These are phyloP conservation scores for Linderniella brevidens DNA, from an alignment of 257 asterid genomes.

Conservation along the genomic window DNA sequence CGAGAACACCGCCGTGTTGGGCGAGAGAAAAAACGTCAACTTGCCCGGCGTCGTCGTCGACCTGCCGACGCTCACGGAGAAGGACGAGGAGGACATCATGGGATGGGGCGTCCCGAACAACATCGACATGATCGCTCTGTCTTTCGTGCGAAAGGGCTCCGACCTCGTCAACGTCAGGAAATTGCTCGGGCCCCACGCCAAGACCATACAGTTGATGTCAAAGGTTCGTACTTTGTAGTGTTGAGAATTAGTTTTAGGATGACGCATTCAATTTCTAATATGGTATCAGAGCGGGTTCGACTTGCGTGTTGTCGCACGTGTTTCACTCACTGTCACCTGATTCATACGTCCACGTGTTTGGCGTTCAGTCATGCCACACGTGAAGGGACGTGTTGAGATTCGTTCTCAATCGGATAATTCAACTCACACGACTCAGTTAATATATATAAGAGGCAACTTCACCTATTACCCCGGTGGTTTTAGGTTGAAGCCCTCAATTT, in stretches of 20 bases:
- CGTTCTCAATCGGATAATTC: no score
- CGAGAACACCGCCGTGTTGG: conserved; percentile 33
- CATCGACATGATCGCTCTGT: conserved; percentile 37
- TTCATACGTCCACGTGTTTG: no score
- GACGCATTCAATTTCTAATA: not conserved
- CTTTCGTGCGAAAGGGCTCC: conserved; percentile 36
- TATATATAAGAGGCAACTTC: no score
- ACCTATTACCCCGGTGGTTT: no score
- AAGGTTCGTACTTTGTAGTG: conserved; percentile 19
- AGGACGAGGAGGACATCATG: conserved; percentile 30
- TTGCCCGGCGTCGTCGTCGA: conserved; percentile 34
- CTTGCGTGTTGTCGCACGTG: no score
- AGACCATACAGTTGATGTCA: conserved; percentile 28
- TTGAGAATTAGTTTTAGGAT: no score
- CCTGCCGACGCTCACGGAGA: conserved; percentile 34
- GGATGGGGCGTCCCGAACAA: conserved; percentile 34
- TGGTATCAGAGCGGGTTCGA: no score
- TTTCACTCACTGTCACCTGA: no score
- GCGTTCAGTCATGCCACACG: no score
- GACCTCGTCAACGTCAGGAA: conserved; percentile 33
- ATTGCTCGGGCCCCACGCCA: conserved; percentile 31
- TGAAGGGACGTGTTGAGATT: no score
- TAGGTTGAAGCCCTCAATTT: no score
- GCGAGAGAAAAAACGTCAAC: conserved; percentile 39
- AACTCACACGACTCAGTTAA: no score